phyloP scores from a whole-genome alignment of 139 green algal genomes.

The Diplosphaera chodatii region DNA sequence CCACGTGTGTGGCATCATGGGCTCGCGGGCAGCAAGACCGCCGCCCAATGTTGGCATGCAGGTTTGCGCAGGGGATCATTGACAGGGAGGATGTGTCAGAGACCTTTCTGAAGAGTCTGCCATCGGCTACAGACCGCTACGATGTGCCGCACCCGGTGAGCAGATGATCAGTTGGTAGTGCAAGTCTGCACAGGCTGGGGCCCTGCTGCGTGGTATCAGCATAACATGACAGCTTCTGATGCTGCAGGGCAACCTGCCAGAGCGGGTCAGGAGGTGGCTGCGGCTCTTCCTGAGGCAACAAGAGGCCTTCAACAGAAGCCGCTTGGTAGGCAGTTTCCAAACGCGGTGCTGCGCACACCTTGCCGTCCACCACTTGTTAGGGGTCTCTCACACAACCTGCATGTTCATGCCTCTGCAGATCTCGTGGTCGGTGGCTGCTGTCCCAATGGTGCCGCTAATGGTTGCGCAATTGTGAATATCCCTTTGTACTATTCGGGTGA shows the following conservation, averaged over 20 bases:
- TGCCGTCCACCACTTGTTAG: too few species aligned
- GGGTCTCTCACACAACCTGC: background rate
- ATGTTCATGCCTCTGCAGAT: background rate
- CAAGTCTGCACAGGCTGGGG: too few species aligned
- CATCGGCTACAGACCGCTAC: background rate
- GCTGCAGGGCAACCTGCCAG: background rate
- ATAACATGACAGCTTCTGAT: too few species aligned
- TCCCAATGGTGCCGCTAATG: background rate
- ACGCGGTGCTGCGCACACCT: background rate
- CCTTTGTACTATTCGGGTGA: background rate
- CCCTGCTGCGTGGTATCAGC: too few species aligned
- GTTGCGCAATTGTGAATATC: background rate
- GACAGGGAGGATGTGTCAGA: background rate
- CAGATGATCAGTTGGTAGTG: too few species aligned
- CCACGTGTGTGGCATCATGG: too few species aligned
- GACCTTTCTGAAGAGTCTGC: background rate
- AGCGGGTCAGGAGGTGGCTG: background rate
- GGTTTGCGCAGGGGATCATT: background rate
- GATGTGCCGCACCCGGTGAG: background rate
- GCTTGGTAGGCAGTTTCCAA: background rate
- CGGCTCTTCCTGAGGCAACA: background rate
- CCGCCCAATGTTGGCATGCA: background rate
- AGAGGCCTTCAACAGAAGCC: background rate
- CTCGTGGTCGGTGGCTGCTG: background rate
- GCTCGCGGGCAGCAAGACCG: too few species aligned